A percentile compares a stretch with the other conserved stretches of the same genome.
phyloP scores from a whole-genome alignment of 2,329 filamentous ascomycete species.

The Trichoderma afroharzianum region DNA sequence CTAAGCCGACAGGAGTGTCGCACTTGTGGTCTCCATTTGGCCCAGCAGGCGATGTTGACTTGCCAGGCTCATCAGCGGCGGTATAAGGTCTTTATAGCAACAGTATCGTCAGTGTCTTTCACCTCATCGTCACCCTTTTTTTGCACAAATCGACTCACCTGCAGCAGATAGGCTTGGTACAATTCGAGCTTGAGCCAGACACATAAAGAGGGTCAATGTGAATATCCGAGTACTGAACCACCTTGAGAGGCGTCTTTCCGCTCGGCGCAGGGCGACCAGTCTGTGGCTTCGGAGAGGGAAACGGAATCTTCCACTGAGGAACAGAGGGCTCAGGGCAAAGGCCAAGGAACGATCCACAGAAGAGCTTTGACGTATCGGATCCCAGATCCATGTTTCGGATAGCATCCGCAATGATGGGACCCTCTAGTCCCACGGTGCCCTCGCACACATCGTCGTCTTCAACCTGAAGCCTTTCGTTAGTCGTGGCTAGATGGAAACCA shows the following conservation, averaged over 20 bases:
- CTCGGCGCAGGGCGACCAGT: constrained; percentile 39
- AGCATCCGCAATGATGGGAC: constrained; percentile 48
- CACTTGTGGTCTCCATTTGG: constrained; percentile 52
- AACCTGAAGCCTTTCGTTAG: constrained; percentile 29
- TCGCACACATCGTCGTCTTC: constrained; percentile 55
- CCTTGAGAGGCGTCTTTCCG: constrained; percentile 44
- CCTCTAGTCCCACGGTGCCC: constrained; percentile 49
- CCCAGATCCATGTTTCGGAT: constrained; percentile 45
- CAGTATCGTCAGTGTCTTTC: constrained; percentile 1
- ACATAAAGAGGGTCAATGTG: constrained; percentile 56
- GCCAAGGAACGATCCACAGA: constrained; percentile 53
- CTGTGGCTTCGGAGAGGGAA: constrained; percentile 41
- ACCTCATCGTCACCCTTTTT: not conserved
- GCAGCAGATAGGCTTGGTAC: constrained; percentile 58
- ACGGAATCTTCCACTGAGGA: constrained; percentile 39
- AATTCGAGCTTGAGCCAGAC: constrained; percentile 50
- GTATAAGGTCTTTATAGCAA: constrained; percentile 40
- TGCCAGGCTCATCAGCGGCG: constrained; percentile 44
- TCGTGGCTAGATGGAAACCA: no score
- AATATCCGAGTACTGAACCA: constrained; percentile 59
- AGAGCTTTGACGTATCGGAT: constrained; percentile 47
- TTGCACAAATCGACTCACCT: constrained; percentile 31
- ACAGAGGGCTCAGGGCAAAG: constrained; percentile 49
- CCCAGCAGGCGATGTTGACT: constrained; percentile 47
- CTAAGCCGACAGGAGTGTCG: constrained; percentile 48